phyloP scores from a whole-genome alignment of 495 filamentous ascomycete species.

The Aspergillus sparsus region DNA sequence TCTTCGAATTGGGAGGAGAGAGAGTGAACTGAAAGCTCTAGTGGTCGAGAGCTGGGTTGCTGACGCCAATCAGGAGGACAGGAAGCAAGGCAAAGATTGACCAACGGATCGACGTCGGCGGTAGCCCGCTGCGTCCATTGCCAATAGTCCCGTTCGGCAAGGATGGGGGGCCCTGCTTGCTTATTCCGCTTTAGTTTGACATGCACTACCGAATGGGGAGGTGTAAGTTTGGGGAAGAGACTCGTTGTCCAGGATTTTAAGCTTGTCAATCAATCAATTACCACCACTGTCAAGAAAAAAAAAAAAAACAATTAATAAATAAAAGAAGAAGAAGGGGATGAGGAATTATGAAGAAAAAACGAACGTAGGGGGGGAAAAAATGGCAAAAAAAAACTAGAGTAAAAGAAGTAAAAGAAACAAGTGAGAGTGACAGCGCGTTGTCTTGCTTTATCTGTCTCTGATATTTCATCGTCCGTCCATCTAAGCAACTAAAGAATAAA shows the following conservation, averaged over 20 bases:
- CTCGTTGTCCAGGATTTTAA: slow-evolving; percentile 24
- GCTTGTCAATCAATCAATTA: slow-evolving; percentile 16
- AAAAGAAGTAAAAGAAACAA: not conserved
- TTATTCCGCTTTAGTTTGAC: slow-evolving; percentile 21
- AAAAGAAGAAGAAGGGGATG: not conserved
- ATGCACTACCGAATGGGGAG: slow-evolving; percentile 24
- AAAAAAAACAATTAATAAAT: not conserved
- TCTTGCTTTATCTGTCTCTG: not conserved
- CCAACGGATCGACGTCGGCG: slow-evolving; percentile 44
- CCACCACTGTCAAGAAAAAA: slow-evolving; percentile 1
- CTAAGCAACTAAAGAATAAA: too few relatives aligned
- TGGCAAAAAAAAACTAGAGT: not conserved
- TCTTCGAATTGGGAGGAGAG: not conserved
- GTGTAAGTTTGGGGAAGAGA: slow-evolving; percentile 8
- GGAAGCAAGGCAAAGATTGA: slow-evolving; percentile 39
- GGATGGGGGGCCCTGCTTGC: slow-evolving; percentile 18
- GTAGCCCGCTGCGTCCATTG: slow-evolving; percentile 42
- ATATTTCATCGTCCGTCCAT: too few relatives aligned
- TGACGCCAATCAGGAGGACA: slow-evolving; percentile 35
- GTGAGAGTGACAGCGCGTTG: not conserved
- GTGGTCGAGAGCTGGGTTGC: not conserved
- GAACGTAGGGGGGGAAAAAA: not conserved
- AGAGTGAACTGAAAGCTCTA: not conserved
- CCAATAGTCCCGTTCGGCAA: slow-evolving; percentile 44
- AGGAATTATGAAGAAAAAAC: not conserved